Conservation (phyloP, 2,329 filamentous ascomycete genomes). For the Aspergillus eucalypticola region DNA sequence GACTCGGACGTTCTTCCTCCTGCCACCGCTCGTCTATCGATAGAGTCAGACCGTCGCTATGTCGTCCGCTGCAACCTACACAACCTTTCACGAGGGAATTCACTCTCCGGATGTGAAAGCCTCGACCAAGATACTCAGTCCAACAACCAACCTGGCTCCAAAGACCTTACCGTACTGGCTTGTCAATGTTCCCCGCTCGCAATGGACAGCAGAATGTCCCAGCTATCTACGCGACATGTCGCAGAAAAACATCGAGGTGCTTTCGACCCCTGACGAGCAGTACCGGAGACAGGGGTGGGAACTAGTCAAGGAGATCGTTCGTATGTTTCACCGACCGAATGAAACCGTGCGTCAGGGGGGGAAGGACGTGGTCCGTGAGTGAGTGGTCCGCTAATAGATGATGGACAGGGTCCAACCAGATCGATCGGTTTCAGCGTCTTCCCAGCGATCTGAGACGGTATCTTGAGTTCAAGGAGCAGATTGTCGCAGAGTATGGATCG, state of each 20-base stretch:
- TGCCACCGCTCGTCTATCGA: too few species aligned
- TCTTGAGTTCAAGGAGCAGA: slow-evolving; percentile 64
- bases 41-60: slow-evolving; percentile 1
- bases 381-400: background rate
- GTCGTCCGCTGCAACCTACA: slow-evolving; percentile 22
- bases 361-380: background rate
- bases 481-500: slow-evolving; percentile 70
- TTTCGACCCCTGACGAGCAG: slow-evolving; percentile 68
- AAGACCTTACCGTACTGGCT: slow-evolving; percentile 71
- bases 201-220: slow-evolving; percentile 69
- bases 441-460: slow-evolving; percentile 80
- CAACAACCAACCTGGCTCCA: slow-evolving; percentile 12
- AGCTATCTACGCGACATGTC: slow-evolving; percentile 64
- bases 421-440: slow-evolving; percentile 73
- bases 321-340: slow-evolving; percentile 31
- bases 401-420: slow-evolving; percentile 60
- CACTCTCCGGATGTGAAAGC: slow-evolving; percentile 18
- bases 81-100: slow-evolving; percentile 26
- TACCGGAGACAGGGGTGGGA: slow-evolving; percentile 69
- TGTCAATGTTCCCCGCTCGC: slow-evolving; percentile 67
- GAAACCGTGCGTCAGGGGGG: background rate
- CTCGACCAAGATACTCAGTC: slow-evolving; percentile 13
- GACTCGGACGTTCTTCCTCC: background rate
- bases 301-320: slow-evolving; percentile 64
- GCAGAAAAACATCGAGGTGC: slow-evolving; percentile 68